Conservation (phyloP, 2,329 filamentous ascomycete species). For the Fusarium palustre region DNA sequence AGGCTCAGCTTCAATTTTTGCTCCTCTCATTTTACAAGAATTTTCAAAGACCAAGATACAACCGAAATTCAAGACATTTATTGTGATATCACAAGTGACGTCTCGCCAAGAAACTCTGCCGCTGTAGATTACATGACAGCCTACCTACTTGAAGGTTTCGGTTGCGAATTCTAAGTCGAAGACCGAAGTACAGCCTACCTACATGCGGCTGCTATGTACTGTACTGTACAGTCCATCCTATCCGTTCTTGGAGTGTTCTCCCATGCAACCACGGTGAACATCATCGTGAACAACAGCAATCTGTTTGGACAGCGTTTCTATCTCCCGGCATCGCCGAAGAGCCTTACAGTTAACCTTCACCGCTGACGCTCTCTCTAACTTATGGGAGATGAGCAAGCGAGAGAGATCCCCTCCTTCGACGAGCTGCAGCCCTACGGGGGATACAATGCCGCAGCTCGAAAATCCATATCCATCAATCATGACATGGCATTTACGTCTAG, state of each 20-base stretch:
- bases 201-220: conserved; percentile 15
- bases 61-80: neutral
- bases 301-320: conserved; percentile 14
- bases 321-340: conserved; percentile 43
- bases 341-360: conserved; percentile 43
- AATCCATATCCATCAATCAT: conserved; percentile 3
- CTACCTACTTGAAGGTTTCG: too few species aligned
- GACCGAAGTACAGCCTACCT: conserved; percentile 14
- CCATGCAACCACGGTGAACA: conserved; percentile 29
- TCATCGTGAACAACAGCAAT: conserved; percentile 30
- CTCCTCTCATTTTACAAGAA: neutral
- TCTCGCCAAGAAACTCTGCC: conserved; percentile 11
- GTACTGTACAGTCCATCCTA: neutral
- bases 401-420: conserved; percentile 18
- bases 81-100: conserved; percentile 3
- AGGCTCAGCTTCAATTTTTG: neutral
- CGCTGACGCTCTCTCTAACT: conserved; percentile 24
- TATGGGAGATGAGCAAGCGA: neutral
- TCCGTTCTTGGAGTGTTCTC: conserved; percentile 7
- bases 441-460: conserved; percentile 1
- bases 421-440: conserved; percentile 45
- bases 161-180: too few species aligned
- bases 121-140: neutral
- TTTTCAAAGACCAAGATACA: neutral
- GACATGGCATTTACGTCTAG: neutral